phyloP scores from a whole-genome alignment of 2,329 filamentous ascomycete genomes.

The Fusarium nisikadoi region DNA sequence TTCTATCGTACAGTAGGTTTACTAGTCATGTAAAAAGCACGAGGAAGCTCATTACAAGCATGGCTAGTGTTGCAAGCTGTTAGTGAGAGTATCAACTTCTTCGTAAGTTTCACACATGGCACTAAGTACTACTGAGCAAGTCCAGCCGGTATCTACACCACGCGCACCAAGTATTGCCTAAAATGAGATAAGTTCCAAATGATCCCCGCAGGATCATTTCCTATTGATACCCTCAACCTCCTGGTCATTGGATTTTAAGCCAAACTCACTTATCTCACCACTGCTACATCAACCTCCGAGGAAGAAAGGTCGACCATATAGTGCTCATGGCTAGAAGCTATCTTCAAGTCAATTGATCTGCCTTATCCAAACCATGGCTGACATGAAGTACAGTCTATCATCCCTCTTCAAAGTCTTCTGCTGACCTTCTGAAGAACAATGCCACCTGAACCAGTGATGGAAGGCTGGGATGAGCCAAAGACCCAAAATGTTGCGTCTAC shows the following conservation, averaged over 20 bases:
- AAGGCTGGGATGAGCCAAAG: not conserved
- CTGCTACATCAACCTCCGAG: not conserved
- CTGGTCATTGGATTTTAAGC: not conserved
- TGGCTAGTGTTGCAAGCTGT: not conserved
- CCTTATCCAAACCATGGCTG: not conserved
- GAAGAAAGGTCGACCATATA: not conserved
- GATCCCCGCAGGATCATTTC: slow-evolving; percentile 8
- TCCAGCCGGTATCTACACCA: not conserved
- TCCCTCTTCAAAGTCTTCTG: accelerated
- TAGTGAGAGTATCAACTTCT: not conserved
- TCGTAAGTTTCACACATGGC: not conserved
- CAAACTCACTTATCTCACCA: not conserved
- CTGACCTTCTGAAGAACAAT: not conserved
- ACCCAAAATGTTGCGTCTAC: not conserved
- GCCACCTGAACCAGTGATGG: not conserved
- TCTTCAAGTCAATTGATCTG: accelerated
- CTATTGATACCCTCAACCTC: not conserved
- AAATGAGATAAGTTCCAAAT: slow-evolving; percentile 4
- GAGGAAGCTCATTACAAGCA: accelerated
- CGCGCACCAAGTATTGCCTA: not conserved
- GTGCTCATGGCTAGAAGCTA: accelerated
- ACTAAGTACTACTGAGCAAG: not conserved
- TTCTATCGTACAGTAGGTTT: accelerated
- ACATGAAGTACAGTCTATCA: not conserved
- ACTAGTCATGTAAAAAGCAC: accelerated